phyloP scores from a whole-genome alignment of 495 filamentous ascomycete species.

The Cercophora scortea region DNA sequence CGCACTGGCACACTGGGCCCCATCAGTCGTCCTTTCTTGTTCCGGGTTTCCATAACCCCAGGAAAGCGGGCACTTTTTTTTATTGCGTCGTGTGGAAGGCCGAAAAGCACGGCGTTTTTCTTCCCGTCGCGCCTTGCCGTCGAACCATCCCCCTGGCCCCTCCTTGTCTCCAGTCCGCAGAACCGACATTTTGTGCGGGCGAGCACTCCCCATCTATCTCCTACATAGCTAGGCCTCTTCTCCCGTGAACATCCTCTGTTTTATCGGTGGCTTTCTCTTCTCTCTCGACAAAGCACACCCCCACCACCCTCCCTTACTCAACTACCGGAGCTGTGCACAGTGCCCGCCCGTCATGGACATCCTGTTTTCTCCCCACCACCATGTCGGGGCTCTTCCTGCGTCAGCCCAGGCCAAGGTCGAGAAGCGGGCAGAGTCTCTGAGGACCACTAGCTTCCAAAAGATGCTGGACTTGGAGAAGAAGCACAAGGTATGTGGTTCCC shows the following conservation, averaged over 20 bases:
- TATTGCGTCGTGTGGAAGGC: slow-evolving; percentile 12
- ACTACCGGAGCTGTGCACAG: not conserved
- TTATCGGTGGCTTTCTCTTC: slow-evolving; percentile 1
- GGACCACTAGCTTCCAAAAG: slow-evolving; percentile 36
- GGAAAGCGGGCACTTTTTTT: not conserved
- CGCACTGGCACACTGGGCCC: not conserved
- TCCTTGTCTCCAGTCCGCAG: slow-evolving; percentile 1
- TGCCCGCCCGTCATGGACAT: slow-evolving; percentile 15
- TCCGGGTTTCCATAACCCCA: not conserved
- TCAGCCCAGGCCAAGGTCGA: slow-evolving; percentile 20
- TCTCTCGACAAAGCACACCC: slow-evolving; percentile 1
- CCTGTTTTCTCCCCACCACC: slow-evolving; percentile 10
- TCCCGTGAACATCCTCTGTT: slow-evolving; percentile 5
- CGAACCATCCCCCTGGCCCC: not conserved
- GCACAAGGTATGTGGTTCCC: slow-evolving; percentile 37
- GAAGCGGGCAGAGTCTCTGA: slow-evolving; percentile 17
- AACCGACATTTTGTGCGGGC: not conserved
- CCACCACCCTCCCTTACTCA: not conserved
- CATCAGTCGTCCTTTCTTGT: too few species aligned
- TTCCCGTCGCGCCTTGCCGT: slow-evolving; percentile 3
- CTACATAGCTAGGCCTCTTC: slow-evolving; percentile 5
- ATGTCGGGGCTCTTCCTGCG: slow-evolving; percentile 12
- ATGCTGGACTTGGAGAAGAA: slow-evolving; percentile 47
- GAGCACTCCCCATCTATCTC: not conserved
- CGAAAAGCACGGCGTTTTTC: slow-evolving; percentile 11